Evolutionary conservation across 306 rosid species (phyloP).

Genomic region (Cucurbita argyrosperma): DNA sequence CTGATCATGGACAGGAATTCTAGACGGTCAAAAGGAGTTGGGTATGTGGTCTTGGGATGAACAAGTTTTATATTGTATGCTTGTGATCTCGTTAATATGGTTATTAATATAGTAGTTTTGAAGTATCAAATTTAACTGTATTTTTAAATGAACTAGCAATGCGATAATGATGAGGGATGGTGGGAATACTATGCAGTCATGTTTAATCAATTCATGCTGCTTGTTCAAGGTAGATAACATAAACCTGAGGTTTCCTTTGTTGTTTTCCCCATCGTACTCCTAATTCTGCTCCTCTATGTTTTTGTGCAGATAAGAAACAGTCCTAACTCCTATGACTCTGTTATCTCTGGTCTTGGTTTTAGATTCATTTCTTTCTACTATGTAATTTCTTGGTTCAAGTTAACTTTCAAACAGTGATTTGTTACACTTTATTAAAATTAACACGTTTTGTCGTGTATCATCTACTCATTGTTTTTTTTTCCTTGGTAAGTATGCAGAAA

Average conservation of each 20-base stretch:
- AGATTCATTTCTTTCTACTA: constrained; percentile 17
- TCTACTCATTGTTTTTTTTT: neutral
- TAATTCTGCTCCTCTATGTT: constrained; percentile 10
- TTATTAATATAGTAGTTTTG: constrained; percentile 34
- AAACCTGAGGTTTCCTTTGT: constrained; percentile 47
- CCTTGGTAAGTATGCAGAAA: neutral
- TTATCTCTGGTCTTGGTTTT: constrained; percentile 13
- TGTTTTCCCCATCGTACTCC: constrained; percentile 42
- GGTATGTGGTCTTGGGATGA: constrained; percentile 46
- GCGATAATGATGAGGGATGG: constrained; percentile 98
- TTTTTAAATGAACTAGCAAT: constrained; percentile 97
- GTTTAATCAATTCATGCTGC: constrained; percentile 98
- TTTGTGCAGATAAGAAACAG: constrained; percentile 10
- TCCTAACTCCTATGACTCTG: constrained; percentile 12
- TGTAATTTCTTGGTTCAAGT: neutral
- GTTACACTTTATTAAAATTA: neutral
- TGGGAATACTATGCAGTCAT: constrained; percentile 96
- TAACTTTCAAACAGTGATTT: neutral
- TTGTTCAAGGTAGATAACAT: constrained; percentile 75
- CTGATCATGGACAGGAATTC: constrained; percentile 98
- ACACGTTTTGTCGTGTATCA: neutral
- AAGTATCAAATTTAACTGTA: constrained; percentile 78
- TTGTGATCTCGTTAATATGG: constrained; percentile 27
- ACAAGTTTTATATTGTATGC: constrained; percentile 13
- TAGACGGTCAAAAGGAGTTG: constrained; percentile 98